These are phyloP conservation scores for Cadophora sp. DNA, from an alignment of 2,329 filamentous ascomycete species.

Conservation along the genomic window DNA sequence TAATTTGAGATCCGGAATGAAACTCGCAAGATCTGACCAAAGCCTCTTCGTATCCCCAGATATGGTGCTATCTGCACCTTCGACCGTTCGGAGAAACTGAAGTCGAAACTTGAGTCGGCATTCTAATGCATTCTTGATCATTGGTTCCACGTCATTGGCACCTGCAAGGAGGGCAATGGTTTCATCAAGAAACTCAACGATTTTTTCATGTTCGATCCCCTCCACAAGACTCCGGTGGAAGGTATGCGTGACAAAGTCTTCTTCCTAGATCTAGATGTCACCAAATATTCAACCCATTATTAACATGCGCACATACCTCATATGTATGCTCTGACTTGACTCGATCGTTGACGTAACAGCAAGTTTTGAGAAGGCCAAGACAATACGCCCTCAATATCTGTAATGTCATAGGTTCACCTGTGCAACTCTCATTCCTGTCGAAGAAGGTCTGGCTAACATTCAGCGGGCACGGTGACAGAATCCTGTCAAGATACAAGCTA, in stretches of 20 bases:
- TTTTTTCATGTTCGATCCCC: slow-evolving; percentile 57
- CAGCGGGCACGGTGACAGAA: slow-evolving; percentile 74
- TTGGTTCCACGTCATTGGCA: slow-evolving; percentile 43
- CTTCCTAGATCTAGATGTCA: slow-evolving; percentile 66
- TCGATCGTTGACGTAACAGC: slow-evolving; percentile 76
- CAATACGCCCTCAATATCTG: slow-evolving; percentile 84
- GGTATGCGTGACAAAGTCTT: slow-evolving; percentile 94
- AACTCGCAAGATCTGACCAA: slow-evolving; percentile 49
- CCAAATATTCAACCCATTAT: not conserved
- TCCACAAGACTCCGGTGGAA: slow-evolving; percentile 82
- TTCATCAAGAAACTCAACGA: slow-evolving; percentile 43
- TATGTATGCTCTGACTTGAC: slow-evolving; percentile 88
- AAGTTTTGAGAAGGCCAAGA: slow-evolving; percentile 82
- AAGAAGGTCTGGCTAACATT: slow-evolving; percentile 55
- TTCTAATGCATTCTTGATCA: slow-evolving; percentile 61
- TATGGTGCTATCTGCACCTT: slow-evolving; percentile 58
- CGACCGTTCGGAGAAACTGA: slow-evolving; percentile 62
- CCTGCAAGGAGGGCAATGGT: slow-evolving; percentile 42
- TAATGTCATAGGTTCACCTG: slow-evolving; percentile 56
- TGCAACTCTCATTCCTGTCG: slow-evolving; percentile 37
- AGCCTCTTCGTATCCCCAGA: slow-evolving; percentile 49
- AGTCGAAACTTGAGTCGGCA: slow-evolving; percentile 71
- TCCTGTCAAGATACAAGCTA: slow-evolving; percentile 84
- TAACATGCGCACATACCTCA: slow-evolving; percentile 63
- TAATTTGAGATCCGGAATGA: slow-evolving; percentile 62